Conservation (phyloP, 768 basidiomycete genomes). For the Naematelia encephala region DNA sequence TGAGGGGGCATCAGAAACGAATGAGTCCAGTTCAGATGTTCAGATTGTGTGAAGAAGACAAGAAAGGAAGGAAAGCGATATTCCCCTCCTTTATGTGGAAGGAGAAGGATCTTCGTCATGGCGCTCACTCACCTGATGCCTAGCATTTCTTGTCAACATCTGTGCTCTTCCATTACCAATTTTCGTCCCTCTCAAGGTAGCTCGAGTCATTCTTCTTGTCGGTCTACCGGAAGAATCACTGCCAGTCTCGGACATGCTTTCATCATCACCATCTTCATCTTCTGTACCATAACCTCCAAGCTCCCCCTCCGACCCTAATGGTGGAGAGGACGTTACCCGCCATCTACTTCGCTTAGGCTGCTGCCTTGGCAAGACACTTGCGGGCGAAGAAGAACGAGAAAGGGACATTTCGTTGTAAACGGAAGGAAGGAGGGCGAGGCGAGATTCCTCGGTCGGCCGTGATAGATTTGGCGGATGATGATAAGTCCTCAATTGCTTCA, state of each 20-base stretch:
- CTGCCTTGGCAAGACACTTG: background rate
- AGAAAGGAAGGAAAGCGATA: background rate
- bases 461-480: background rate
- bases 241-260: background rate
- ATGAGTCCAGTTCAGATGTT: too few species aligned
- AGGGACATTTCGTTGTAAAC: background rate
- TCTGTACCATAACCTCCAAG: background rate
- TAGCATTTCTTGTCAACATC: background rate
- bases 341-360: background rate
- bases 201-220: background rate
- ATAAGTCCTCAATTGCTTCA: background rate
- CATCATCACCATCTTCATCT: background rate
- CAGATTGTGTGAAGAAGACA: background rate
- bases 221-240: background rate
- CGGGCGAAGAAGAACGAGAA: background rate
- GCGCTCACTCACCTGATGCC: background rate
- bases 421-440: background rate
- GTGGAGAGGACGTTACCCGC: background rate
- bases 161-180: background rate
- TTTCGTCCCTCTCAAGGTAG: background rate
- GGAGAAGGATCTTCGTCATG: background rate
- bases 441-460: conserved; percentile 1
- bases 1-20: background rate
- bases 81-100: background rate
- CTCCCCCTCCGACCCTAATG: background rate